Evolutionary conservation across 2,329 filamentous ascomycete species (phyloP), one percentile per base, ranked within the genome.

Genomic region (Penicillium aurantiogriseum): DNA sequence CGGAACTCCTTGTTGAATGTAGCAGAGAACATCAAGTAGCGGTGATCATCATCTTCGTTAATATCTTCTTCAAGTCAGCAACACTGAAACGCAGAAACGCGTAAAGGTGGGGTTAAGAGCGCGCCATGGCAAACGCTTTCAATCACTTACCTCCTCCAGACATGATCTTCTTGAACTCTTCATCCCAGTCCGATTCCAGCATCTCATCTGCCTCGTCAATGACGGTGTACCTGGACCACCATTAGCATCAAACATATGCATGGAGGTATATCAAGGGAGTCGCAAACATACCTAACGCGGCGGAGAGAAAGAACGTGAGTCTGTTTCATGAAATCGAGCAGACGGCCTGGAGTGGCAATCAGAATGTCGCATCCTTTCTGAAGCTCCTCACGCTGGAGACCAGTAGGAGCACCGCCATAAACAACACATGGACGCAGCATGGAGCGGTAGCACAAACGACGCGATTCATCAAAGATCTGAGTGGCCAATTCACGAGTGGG

Each of bases 201-300:
- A 99, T 88, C 78, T 99, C 93, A 70, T 99, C 94, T 0, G 94
- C 94, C 71, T 99, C 94, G 59, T 97, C 94, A 61, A 99, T 87
- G 63, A 97, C 85, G 63, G 85, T 86, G 74, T 80, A 86, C 59
- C 81, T 83, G 17, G 15, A 29, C 13, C 15, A 23, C 5, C 8
- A 7, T 63, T 23, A 62, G 51, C 13, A 9, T 40, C 19, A 23
- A 50, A 38, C 42, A 35, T 7, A 11, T 17, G 3, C 10, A 11
- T 10, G 6, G 5, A 50, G 40, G 1, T 23, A 25, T 36, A 13
- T 25, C 15, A 35, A 13, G 9, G 42, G 25, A 47, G 11, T 2
- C 23, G 1, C 11, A 19, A 42, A 43, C 64, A 58, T 87, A 94
- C 76, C 88, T 88, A 59, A 97, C 82, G 40, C 93, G 90, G 23